phyloP scores from a whole-genome alignment of 129 eudicot genomes.

The Arctium lappa region DNA sequence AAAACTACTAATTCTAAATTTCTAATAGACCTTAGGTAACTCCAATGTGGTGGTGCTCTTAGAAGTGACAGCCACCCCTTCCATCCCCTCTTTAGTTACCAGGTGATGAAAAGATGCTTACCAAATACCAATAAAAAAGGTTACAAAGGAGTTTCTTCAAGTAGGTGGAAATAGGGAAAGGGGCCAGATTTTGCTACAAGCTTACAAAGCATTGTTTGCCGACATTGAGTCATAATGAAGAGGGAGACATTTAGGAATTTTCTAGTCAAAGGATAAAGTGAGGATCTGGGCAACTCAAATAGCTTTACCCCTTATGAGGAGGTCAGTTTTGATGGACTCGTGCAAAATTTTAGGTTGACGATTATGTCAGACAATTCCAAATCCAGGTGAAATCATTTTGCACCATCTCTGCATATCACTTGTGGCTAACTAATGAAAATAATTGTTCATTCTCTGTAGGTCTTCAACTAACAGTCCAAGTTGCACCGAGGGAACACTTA shows the following conservation, averaged over 20 bases:
- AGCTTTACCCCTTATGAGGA: neutral
- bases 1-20: too few relatives aligned
- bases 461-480: conserved; percentile 72
- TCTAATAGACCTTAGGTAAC: too few relatives aligned
- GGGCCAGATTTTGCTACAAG: too few relatives aligned
- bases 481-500: conserved; percentile 63
- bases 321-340: neutral
- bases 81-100: too few relatives aligned
- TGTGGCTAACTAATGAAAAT: conserved; percentile 1
- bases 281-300: neutral
- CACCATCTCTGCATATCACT: neutral
- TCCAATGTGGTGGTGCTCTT: too few relatives aligned
- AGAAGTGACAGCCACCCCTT: too few relatives aligned
- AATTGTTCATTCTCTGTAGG: conserved; percentile 37
- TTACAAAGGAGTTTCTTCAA: too few relatives aligned
- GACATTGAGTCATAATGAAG: neutral
- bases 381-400: neutral
- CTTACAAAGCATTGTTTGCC: neutral
- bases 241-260: neutral
- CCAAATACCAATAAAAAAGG: too few relatives aligned
- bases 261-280: neutral
- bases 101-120: too few relatives aligned
- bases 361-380: neutral
- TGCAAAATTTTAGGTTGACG: neutral
- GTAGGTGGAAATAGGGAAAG: too few relatives aligned